Conservation (phyloP, 495 filamentous ascomycete species). For the Cladorrhinum samala region DNA sequence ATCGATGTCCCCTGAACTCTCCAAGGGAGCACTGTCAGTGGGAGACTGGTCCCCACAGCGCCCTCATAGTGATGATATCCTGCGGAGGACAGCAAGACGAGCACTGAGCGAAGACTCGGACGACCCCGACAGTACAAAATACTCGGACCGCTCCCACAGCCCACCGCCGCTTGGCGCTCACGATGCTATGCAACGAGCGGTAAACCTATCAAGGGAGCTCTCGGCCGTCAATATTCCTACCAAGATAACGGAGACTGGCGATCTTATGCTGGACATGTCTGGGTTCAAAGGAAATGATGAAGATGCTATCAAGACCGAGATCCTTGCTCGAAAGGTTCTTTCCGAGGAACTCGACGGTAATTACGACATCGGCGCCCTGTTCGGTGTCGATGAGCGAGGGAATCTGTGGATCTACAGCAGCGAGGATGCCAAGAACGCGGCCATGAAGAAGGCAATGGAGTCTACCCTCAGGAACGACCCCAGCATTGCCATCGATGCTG, state of each 20-base stretch:
- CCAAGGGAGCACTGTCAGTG: constrained; percentile 39
- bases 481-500: constrained; percentile 59
- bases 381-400: constrained; percentile 89
- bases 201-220: constrained; percentile 79
- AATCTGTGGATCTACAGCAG: constrained; percentile 99
- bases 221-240: constrained; percentile 86
- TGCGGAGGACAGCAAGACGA: constrained; percentile 29
- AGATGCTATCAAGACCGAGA: constrained; percentile 82
- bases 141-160: constrained; percentile 58
- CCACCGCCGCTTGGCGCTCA: constrained; percentile 67
- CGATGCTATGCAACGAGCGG: constrained; percentile 78
- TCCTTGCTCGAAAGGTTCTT: constrained; percentile 92
- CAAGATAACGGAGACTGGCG: constrained; percentile 85
- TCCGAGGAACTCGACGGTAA: constrained; percentile 89
- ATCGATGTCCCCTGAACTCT: constrained; percentile 54
- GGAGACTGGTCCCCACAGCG: constrained; percentile 39
- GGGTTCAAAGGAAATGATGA: constrained; percentile 91
- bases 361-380: constrained; percentile 92
- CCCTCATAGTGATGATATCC: constrained; percentile 40
- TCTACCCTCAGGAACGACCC: constrained; percentile 42
- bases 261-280: constrained; percentile 97
- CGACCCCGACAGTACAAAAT: constrained; percentile 28
- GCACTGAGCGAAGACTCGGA: constrained; percentile 41
- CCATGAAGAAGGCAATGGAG: constrained; percentile 43
- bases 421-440: constrained; percentile 83